Conservation (phyloP, 1,284 basidiomycete genomes). For the Amylostereum chailletii region DNA sequence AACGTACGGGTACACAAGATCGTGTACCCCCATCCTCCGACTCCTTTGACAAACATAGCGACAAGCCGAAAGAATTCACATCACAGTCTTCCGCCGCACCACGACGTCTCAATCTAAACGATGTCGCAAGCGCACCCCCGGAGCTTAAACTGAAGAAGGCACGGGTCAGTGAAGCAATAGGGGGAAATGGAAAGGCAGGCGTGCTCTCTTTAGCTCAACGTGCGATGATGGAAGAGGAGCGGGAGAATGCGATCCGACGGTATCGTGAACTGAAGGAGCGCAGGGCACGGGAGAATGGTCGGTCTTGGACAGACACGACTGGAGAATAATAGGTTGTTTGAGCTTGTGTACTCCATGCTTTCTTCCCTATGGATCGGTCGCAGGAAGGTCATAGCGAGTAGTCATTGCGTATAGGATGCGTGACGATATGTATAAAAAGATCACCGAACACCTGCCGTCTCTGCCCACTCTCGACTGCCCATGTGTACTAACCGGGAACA, state of each 20-base stretch:
- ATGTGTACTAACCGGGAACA: constrained; percentile 88
- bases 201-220: constrained; percentile 68
- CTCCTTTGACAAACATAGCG: constrained; percentile 18
- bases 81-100: constrained; percentile 45
- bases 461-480: constrained; percentile 82
- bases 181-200: constrained; percentile 19
- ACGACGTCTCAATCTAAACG: constrained; percentile 61
- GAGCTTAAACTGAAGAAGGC: constrained; percentile 33
- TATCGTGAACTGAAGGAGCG: constrained; percentile 62
- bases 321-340: too few relatives aligned
- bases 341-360: too few relatives aligned
- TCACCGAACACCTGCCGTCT: constrained; percentile 37
- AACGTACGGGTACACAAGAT: neutral
- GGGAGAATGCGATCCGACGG: constrained; percentile 54
- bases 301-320: too few relatives aligned
- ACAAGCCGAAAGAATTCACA: constrained; percentile 46
- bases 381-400: too few relatives aligned
- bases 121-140: constrained; percentile 62
- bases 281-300: too few relatives aligned
- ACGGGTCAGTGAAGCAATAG: constrained; percentile 13
- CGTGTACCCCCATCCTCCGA: constrained; percentile 5
- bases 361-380: too few relatives aligned
- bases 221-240: constrained; percentile 65
- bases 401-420: too few relatives aligned
- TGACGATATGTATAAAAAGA: neutral